phyloP scores from a whole-genome alignment of 305 asterid species.

The Fraxinus latifolia region DNA sequence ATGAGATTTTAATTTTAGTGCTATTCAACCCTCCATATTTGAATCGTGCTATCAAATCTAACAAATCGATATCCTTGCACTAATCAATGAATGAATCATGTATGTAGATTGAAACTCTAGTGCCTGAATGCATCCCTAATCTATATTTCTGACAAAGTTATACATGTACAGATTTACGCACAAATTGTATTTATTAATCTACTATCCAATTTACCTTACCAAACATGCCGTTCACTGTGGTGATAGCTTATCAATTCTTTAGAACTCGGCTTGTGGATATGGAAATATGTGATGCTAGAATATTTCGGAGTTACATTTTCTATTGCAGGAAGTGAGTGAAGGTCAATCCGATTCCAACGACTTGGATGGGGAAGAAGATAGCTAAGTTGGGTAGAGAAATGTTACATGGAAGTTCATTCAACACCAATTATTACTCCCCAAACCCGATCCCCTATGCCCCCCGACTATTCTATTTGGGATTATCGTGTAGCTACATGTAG shows the following conservation, averaged over 20 bases:
- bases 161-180: neutral
- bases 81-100: neutral
- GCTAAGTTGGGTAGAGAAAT: neutral
- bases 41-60: neutral
- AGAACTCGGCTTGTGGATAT: neutral
- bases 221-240: neutral
- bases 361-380: neutral
- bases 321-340: constrained; percentile 37
- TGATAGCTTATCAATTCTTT: neutral
- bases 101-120: neutral
- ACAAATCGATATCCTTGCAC: neutral
- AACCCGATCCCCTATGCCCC: neutral
- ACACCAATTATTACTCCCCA: neutral
- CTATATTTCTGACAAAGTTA: neutral
- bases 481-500: neutral
- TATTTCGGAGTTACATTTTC: neutral
- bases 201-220: neutral
- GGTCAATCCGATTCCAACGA: constrained; percentile 24
- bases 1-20: neutral
- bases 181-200: neutral
- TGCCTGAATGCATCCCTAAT: neutral
- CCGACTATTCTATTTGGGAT: neutral
- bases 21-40: neutral
- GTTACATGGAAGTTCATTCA: neutral
- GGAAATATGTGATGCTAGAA: neutral